Conservation (phyloP, 2,329 filamentous ascomycete species). For the Cryphonectria radicalis region DNA sequence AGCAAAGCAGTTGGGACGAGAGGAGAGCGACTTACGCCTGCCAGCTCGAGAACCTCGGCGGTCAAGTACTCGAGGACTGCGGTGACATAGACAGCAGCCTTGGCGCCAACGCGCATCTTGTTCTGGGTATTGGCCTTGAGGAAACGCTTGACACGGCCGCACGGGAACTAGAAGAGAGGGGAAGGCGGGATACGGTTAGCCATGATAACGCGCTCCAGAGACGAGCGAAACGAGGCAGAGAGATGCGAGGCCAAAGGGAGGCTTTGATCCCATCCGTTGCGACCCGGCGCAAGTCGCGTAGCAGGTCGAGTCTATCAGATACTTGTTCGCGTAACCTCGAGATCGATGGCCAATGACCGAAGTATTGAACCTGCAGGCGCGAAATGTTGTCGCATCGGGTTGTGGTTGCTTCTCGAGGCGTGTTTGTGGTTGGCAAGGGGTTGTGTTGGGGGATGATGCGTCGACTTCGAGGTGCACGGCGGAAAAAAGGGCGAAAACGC, state of each 20-base stretch:
- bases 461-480: conserved; percentile 2
- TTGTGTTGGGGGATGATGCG: background rate
- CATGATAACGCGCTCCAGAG: conserved; percentile 1
- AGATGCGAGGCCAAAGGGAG: background rate
- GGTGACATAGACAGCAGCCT: conserved; percentile 97
- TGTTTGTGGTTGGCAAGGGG: background rate
- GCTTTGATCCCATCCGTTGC: conserved; percentile 14
- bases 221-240: conserved; percentile 6
- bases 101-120: conserved; percentile 99
- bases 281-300: conserved; percentile 23
- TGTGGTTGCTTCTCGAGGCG: background rate
- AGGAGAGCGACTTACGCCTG: conserved; percentile 67
- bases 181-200: conserved; percentile 17
- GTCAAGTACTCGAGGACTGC: conserved; percentile 98
- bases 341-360: background rate
- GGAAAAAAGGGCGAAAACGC: conserved; percentile 17
- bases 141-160: conserved; percentile 99
- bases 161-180: conserved; percentile 77
- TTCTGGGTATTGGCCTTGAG: conserved; percentile 99
- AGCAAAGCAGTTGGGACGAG: background rate
- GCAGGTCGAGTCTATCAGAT: conserved; percentile 12
- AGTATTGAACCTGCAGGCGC: background rate
- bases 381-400: background rate
- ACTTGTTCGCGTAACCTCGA: conserved; percentile 2
- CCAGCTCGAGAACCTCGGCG: conserved; percentile 95